phyloP scores from a whole-genome alignment of 768 basidiomycete genomes.

The Mycena venus region DNA sequence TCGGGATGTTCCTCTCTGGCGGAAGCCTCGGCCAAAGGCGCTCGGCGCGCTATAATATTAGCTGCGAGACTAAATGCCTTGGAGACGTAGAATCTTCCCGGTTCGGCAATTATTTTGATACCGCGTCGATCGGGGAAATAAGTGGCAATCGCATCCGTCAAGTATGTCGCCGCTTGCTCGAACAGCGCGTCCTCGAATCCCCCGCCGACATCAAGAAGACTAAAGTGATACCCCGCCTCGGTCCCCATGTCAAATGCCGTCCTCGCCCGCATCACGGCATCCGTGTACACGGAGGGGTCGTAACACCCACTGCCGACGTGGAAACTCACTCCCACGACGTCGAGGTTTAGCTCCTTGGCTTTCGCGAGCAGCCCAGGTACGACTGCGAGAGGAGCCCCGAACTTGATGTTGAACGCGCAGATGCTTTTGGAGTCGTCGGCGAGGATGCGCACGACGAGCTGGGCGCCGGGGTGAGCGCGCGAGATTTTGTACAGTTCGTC shows the following conservation, averaged over 20 bases:
- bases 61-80: constrained; percentile 93
- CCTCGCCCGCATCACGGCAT: constrained; percentile 88
- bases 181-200: constrained; percentile 94
- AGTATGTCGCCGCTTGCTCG: constrained; percentile 79
- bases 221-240: constrained; percentile 85
- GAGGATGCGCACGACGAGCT: constrained; percentile 93
- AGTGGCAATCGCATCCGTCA: constrained; percentile 76
- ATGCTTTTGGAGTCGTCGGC: constrained; percentile 97
- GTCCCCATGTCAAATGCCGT: constrained; percentile 91
- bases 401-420: constrained; percentile 95
- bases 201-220: constrained; percentile 92
- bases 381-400: constrained; percentile 86
- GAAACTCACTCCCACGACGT: constrained; percentile 96
- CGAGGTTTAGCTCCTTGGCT: constrained; percentile 82
- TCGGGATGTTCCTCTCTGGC: constrained; percentile 40
- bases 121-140: constrained; percentile 84
- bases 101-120: constrained; percentile 92
- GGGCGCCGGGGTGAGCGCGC: constrained; percentile 81
- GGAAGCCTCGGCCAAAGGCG: constrained; percentile 56
- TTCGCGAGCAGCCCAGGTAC: constrained; percentile 87
- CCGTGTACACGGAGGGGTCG: constrained; percentile 91
- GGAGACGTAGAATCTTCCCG: constrained; percentile 94
- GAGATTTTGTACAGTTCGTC: constrained; percentile 97
- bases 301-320: constrained; percentile 98
- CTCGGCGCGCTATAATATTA: constrained; percentile 92